These are phyloP conservation scores for Hypoxylon sp. DNA, from an alignment of 2,329 filamentous ascomycete species.

Conservation along the genomic window DNA sequence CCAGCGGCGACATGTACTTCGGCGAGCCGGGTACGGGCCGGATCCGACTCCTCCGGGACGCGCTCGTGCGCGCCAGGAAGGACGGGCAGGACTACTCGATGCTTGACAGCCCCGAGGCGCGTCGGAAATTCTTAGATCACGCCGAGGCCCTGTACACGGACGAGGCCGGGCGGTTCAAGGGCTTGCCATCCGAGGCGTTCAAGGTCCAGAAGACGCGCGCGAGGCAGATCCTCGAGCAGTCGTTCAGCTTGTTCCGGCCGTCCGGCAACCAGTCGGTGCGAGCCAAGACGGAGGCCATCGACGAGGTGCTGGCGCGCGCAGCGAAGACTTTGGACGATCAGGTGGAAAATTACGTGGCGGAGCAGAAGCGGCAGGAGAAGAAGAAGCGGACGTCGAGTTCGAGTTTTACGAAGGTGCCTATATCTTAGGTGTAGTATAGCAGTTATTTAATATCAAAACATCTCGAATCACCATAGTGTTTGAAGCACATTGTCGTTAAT, in stretches of 20 bases:
- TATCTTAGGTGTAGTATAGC: slow-evolving; percentile 10
- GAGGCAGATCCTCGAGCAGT: slow-evolving; percentile 28
- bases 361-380: background rate
- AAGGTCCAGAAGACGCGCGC: slow-evolving; percentile 30
- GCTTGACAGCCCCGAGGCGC: slow-evolving; percentile 17
- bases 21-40: slow-evolving; percentile 64
- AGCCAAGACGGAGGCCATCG: slow-evolving; percentile 41
- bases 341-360: background rate
- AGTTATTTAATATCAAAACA: background rate
- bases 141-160: slow-evolving; percentile 51
- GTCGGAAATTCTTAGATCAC: slow-evolving; percentile 50
- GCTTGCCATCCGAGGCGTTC: background rate
- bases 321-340: slow-evolving; percentile 6
- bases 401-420: background rate
- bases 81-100: slow-evolving; percentile 12
- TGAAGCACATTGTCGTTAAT: background rate
- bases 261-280: slow-evolving; percentile 8
- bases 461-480: slow-evolving; percentile 5
- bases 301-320: slow-evolving; percentile 32
- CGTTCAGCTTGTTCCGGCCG: background rate
- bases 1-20: slow-evolving; percentile 63
- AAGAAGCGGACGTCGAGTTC: slow-evolving; percentile 18
- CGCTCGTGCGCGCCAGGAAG: slow-evolving; percentile 22
- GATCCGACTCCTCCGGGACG: slow-evolving; percentile 58
- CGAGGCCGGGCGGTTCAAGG: background rate